phyloP scores from a whole-genome alignment of 1,139 yeast species.

The Kodamaea fungicola region DNA sequence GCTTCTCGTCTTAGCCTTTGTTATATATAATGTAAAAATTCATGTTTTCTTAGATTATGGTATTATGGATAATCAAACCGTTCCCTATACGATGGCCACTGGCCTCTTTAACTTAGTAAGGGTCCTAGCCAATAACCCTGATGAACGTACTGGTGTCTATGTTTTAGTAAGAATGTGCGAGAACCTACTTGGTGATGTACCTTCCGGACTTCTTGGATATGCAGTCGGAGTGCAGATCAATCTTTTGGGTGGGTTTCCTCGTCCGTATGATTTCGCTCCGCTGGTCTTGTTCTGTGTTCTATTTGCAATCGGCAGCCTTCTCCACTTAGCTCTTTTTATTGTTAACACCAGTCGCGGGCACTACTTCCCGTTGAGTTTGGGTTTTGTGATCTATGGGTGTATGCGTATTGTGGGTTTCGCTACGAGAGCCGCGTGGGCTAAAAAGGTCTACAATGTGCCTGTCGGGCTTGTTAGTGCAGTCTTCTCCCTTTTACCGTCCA shows the following conservation, averaged over 20 bases:
- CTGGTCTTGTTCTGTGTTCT: constrained; percentile 55
- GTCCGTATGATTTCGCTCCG: constrained; percentile 54
- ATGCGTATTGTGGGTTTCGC: constrained; percentile 60
- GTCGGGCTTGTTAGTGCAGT: constrained; percentile 61
- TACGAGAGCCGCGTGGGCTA: constrained; percentile 58
- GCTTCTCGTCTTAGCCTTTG: no score
- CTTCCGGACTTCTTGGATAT: constrained; percentile 32
- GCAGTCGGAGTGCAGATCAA: constrained; percentile 44
- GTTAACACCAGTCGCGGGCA: constrained; percentile 60
- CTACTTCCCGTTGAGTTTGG: constrained; percentile 55
- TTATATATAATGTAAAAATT: no score
- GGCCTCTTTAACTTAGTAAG: constrained; percentile 34
- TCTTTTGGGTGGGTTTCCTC: constrained; percentile 67
- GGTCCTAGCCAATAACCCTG: constrained; percentile 38
- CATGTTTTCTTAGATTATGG: no score
- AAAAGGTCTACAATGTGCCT: constrained; percentile 40
- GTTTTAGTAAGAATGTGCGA: constrained; percentile 28
- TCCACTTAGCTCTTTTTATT: constrained; percentile 49
- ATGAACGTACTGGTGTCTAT: constrained; percentile 49
- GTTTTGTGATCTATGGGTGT: constrained; percentile 51
- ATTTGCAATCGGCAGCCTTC: constrained; percentile 46
- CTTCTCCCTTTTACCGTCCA: constrained; percentile 54
- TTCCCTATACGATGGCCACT: constrained; percentile 7
- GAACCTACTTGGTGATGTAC: constrained; percentile 30
- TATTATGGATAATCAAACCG: background rate